These are phyloP conservation scores for Lactarius akahatsu DNA, from an alignment of 768 basidiomycete genomes.

Conservation along the genomic window DNA sequence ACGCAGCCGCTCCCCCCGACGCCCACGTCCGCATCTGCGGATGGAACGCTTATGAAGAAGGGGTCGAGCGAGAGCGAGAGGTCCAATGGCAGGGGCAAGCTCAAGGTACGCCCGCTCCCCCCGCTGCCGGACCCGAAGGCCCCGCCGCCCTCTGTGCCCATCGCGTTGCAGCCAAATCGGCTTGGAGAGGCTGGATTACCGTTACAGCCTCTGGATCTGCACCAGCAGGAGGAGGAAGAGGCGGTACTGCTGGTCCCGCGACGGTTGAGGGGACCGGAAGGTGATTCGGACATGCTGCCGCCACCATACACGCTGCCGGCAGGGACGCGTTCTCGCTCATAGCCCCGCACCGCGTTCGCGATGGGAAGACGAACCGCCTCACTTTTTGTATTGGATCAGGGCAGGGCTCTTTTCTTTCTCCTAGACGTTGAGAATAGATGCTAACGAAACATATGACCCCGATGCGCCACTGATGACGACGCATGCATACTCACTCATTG, in stretches of 20 bases:
- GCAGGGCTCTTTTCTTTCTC: neutral
- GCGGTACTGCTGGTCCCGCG: neutral
- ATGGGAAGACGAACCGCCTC: neutral
- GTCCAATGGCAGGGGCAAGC: neutral
- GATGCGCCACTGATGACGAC: neutral
- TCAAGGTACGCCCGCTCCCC: neutral
- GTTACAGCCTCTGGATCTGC: no score
- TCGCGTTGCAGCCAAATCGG: slow-evolving; percentile 15
- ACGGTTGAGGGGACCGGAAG: neutral
- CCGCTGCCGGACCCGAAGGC: neutral
- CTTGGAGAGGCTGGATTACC: neutral
- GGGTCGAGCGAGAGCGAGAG: neutral
- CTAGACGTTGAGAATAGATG: neutral
- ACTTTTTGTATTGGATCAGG: neutral
- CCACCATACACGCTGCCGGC: slow-evolving; percentile 12
- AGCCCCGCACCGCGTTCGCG: neutral
- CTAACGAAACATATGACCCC: neutral
- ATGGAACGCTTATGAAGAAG: no score
- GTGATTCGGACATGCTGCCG: neutral
- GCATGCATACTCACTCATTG: neutral
- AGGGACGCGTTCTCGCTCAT: no score
- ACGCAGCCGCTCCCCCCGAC: neutral
- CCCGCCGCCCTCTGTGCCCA: neutral
- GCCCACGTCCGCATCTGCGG: neutral
- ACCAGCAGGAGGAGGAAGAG: neutral